Conservation (phyloP, 441 rosid genomes). For the Adansonia grandidieri region DNA sequence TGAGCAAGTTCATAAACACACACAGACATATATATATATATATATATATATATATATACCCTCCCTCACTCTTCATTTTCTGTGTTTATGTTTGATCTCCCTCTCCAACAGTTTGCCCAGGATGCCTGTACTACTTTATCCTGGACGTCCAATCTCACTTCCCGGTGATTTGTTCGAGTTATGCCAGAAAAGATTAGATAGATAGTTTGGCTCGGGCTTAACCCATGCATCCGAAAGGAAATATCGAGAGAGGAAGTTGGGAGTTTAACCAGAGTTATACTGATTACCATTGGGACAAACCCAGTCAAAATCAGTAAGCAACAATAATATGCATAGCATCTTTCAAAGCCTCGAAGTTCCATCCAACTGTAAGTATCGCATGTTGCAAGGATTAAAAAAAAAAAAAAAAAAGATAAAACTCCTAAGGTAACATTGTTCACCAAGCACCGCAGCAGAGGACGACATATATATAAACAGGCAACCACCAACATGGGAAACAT, state of each 20-base stretch:
- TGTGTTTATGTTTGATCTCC: no score
- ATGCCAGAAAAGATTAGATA: not conserved
- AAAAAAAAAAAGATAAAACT: conserved; percentile 28
- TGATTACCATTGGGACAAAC: conserved; percentile 13
- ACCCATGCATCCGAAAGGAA: not conserved
- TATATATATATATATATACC: no score
- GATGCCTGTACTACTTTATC: not conserved
- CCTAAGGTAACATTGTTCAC: conserved; percentile 32
- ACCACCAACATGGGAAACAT: conserved; percentile 40
- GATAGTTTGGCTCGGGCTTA: not conserved
- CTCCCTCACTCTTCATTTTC: no score
- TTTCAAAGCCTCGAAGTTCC: conserved; percentile 45
- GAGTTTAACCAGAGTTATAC: no score
- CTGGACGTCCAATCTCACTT: not conserved
- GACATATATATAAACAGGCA: conserved; percentile 35
- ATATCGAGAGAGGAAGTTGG: no score
- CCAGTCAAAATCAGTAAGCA: conserved; percentile 33
- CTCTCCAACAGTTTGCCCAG: not conserved
- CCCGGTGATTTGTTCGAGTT: not conserved
- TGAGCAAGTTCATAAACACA: no score
- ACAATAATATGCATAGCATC: conserved; percentile 34
- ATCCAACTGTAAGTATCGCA: conserved; percentile 39
- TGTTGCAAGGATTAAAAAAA: conserved; percentile 25
- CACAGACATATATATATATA: no score
- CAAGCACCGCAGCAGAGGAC: conserved; percentile 31